Base-by-base conservation (phyloP, 805 yeast genomes). In the Yarrowia porcina region DNA sequence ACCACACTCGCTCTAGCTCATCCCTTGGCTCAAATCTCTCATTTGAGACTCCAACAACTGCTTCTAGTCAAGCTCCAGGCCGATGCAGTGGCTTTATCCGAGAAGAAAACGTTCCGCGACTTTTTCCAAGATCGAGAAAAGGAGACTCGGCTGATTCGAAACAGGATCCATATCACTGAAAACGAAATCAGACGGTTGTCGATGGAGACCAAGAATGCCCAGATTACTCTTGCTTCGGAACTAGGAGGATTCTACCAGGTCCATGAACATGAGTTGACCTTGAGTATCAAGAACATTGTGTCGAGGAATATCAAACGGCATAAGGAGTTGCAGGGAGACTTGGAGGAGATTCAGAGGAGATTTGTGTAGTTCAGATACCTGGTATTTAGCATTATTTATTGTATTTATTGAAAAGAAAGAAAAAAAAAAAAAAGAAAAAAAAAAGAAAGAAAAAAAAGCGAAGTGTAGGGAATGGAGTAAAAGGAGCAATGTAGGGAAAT, bases 181-280 rank as follows among this genome's bases (percentile, higher is more conserved):
- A 65, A 65, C n/a, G 70, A 68, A 32, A 70, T 75, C 39, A 61
- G 65, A 13, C 60, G 70, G 15, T 63, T 75, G 15, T 73, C 75
- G 36, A 64, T 66, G 20, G 72, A 71, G 42, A 68, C 77, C 21
- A 64, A 70, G 41, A 68, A 68, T n/a, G 67, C 74, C 1, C 79
- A 77, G 59, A 69, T 69, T 21, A 61, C 71, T 1, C 65, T 76
- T 7, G 80, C 80, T 0, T 66, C 70, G 9, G 80, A 77, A 65
- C 70, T 77, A 11, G 77, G 76, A 10, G 73, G 73, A 13, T 76
- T 75, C 65, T 72, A 73, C 63, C 65, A 65, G 21, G 64, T 67
- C 28, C 77, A 75, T 39, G 79, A 73, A 28, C 65, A 65, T 4
- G 76, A 72, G 61, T 41, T 75, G 32, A 52, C 67, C 23, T 62